phyloP scores from a whole-genome alignment of 78 protist species.

The Trichosphaerium sp. region DNA sequence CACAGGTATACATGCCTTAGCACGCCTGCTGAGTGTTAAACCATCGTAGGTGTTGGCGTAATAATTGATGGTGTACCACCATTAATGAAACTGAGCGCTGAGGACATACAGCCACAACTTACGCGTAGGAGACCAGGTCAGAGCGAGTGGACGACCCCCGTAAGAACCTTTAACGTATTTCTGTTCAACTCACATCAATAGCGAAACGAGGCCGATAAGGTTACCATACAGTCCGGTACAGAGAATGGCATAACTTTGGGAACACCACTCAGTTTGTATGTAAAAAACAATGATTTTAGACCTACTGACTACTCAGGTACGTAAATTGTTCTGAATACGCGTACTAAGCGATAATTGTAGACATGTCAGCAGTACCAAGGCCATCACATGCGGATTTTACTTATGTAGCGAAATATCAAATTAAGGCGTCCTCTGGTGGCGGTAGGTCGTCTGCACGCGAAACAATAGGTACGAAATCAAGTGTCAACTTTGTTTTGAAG shows the following conservation, averaged over 20 bases:
- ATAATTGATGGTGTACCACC: constrained; percentile 58
- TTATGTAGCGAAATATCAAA: constrained; percentile 47
- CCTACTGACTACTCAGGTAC: constrained; percentile 56
- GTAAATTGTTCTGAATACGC: not conserved
- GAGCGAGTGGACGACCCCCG: constrained; percentile 36
- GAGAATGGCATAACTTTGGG: constrained; percentile 56
- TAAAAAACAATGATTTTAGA: constrained; percentile 48
- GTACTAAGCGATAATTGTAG: not conserved
- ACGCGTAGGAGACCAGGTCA: constrained; percentile 69
- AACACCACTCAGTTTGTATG: constrained; percentile 55
- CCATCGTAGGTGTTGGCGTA: not conserved
- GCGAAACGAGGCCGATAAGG: constrained; percentile 42
- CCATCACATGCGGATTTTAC: constrained; percentile 79
- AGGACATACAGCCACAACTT: constrained; percentile 41
- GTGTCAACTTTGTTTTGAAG: not conserved
- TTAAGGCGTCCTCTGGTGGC: constrained; percentile 46
- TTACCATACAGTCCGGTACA: constrained; percentile 30
- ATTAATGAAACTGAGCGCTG: constrained; percentile 38
- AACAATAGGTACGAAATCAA: constrained; percentile 19
- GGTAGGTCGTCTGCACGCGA: constrained; percentile 66
- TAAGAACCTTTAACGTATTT: not conserved
- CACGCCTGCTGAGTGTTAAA: constrained; percentile 3
- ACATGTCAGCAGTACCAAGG: constrained; percentile 43
- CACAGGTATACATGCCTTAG: constrained; percentile 53
- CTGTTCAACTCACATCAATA: not conserved